These are phyloP conservation scores for Trypanosomatidae sp. DNA, from an alignment of 208 protist species.

Conservation along the genomic window DNA sequence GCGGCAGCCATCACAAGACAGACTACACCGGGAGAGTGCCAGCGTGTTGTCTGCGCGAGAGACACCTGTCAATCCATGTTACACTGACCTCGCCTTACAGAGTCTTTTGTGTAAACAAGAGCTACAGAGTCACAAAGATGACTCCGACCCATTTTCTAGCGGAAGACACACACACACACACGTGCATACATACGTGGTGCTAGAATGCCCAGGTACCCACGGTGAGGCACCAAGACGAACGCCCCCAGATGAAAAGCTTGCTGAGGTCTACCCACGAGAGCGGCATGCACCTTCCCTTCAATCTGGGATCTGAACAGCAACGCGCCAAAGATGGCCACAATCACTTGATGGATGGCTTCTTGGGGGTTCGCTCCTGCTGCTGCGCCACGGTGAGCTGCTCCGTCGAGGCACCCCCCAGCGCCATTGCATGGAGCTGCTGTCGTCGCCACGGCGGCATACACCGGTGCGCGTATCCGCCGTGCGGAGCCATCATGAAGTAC, in stretches of 20 bases:
- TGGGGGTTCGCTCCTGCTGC: not conserved
- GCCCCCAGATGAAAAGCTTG: not conserved
- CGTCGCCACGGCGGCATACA: constrained; percentile 86
- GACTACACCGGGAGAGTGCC: not conserved
- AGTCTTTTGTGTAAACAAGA: not conserved
- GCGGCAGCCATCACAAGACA: not conserved
- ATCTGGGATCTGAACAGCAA: not conserved
- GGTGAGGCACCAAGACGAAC: not conserved
- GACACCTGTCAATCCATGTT: not conserved
- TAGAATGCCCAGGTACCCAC: not conserved
- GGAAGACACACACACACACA: not conserved
- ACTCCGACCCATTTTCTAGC: not conserved
- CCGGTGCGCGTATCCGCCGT: constrained; percentile 60
- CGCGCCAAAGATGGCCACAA: not conserved
- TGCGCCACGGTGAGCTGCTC: not conserved
- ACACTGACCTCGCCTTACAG: not conserved
- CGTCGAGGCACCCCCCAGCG: constrained; percentile 15
- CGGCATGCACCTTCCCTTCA: not conserved
- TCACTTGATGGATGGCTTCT: constrained; percentile 1
- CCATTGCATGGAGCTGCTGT: constrained; percentile 56
- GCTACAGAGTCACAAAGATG: not conserved
- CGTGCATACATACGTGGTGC: not conserved
- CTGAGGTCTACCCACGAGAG: not conserved
- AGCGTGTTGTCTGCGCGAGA: not conserved
- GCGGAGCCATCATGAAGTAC: constrained; percentile 85